Conservation (phyloP, 2,329 filamentous ascomycete genomes). For the Alternaria burnsii region DNA sequence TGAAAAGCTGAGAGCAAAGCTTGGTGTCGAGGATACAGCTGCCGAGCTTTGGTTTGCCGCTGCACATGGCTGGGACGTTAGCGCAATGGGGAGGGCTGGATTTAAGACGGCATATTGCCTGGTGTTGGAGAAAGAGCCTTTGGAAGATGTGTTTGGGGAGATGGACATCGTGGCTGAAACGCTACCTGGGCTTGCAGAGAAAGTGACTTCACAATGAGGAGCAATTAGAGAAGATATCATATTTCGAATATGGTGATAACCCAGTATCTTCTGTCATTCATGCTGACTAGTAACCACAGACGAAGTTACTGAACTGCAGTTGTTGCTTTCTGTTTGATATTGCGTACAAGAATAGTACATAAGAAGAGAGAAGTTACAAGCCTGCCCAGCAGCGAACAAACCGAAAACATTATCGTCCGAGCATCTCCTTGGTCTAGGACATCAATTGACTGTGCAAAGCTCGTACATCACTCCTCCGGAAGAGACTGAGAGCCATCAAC, state of each 20-base stretch:
- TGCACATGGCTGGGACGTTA: constrained; percentile 68
- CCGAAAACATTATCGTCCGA: too few species aligned
- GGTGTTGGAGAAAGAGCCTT: constrained; percentile 62
- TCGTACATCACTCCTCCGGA: constrained; percentile 3
- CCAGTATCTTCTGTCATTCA: too few species aligned
- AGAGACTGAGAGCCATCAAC: background rate
- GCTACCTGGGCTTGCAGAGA: constrained; percentile 58
- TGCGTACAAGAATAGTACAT: background rate
- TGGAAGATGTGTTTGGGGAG: constrained; percentile 60
- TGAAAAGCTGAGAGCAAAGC: constrained; percentile 53
- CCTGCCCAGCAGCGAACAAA: too few species aligned
- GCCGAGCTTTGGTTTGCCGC: constrained; percentile 64
- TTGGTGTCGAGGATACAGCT: constrained; percentile 43
- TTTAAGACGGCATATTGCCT: constrained; percentile 64
- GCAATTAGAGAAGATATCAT: background rate
- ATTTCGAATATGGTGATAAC: too few species aligned
- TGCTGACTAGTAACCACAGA: too few species aligned
- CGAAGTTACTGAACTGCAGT: too few species aligned
- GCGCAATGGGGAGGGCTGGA: constrained; percentile 60
- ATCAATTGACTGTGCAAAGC: too few species aligned
- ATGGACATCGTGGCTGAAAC: constrained; percentile 62
- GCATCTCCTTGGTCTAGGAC: too few species aligned
- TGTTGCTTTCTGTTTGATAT: background rate
- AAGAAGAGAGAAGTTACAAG: background rate
- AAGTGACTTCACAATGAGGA: background rate